Conservation (phyloP, 1,139 yeast genomes). For the Kurtzmaniella natalensis region DNA sequence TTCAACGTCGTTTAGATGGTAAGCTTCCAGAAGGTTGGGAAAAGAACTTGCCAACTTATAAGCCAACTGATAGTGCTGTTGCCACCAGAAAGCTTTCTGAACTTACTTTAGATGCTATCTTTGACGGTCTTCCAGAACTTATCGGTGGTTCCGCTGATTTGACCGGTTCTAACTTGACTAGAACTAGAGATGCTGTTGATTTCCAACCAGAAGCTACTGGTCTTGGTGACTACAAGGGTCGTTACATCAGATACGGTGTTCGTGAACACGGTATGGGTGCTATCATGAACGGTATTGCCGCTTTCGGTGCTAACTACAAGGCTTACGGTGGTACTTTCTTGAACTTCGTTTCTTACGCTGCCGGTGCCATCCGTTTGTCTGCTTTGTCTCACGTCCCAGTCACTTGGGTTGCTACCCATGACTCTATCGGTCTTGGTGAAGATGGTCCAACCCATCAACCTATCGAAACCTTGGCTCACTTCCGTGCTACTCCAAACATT, state of each 20-base stretch:
- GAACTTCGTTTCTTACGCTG: conserved; percentile 96
- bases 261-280: conserved; percentile 99
- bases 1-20: conserved; percentile 75
- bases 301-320: conserved; percentile 89
- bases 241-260: conserved; percentile 97
- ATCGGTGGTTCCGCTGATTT: conserved; percentile 98
- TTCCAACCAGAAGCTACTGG: conserved; percentile 88
- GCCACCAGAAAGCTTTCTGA: conserved; percentile 97
- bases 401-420: conserved; percentile 98
- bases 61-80: conserved; percentile 72
- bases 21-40: conserved; percentile 87
- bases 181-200: conserved; percentile 79
- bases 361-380: conserved; percentile 95
- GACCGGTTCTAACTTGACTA: conserved; percentile 96
- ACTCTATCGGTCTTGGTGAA: conserved; percentile 98
- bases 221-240: conserved; percentile 85
- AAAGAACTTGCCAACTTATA: conserved; percentile 71
- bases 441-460: conserved; percentile 99
- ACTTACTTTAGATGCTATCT: conserved; percentile 63
- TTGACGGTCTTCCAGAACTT: conserved; percentile 75
- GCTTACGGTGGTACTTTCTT: conserved; percentile 98
- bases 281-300: conserved; percentile 95
- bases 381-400: conserved; percentile 93
- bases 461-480: conserved; percentile 95
- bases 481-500: conserved; percentile 94